Base-by-base conservation (phyloP, 1,284 basidiomycete species). In the Apiotrichum brassicae region DNA sequence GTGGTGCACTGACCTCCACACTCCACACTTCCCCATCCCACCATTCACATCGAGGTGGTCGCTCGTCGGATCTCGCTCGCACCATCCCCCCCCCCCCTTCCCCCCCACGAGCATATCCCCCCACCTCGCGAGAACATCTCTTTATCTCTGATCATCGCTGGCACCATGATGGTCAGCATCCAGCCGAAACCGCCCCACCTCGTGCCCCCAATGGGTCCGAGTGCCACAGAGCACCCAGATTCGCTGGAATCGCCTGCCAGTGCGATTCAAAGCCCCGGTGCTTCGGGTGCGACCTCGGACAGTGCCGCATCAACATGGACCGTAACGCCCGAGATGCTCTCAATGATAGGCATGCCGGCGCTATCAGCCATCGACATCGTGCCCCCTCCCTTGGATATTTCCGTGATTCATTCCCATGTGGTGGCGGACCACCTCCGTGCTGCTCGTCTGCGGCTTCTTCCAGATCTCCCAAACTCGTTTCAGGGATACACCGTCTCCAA, bases 371-470 rank as follows among this genome's bases (percentile, higher is more conserved):
- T 42, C 12, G 40, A 42, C 26, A 16, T 42, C 20, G 32, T 56
- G 7, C 50, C 51, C 3, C 55, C 55, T 9, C 19, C 48, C 14
- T 45, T 56, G 16, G 55, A 56, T 42, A 22, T 23, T 0, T 47
- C 51, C 2, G 42, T 56, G 12, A 38, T 53, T 12, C 40, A 44
- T 6, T 39, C 43, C 5, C 16, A 33, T 5, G 26, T 22, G 13
- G 26, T 36, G 12, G 48, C 55, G 6, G 48, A 56, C 46, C 43
- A 50, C 23, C 40, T 56, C 22, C 44, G 51, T 35, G 46, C 34
- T 4, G 55, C 55, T 5, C 55, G 55, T 11, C 53, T 47, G 18
- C 48, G 37, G 34, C 56, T 57, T 16, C 49, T 50, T 6, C 37
- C 37, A 22, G 41, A 50, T 28, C 43, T 49, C 14, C 54, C 53